Conservation (phyloP, 2,329 filamentous ascomycete species). For the Talaromyces marneffei region DNA sequence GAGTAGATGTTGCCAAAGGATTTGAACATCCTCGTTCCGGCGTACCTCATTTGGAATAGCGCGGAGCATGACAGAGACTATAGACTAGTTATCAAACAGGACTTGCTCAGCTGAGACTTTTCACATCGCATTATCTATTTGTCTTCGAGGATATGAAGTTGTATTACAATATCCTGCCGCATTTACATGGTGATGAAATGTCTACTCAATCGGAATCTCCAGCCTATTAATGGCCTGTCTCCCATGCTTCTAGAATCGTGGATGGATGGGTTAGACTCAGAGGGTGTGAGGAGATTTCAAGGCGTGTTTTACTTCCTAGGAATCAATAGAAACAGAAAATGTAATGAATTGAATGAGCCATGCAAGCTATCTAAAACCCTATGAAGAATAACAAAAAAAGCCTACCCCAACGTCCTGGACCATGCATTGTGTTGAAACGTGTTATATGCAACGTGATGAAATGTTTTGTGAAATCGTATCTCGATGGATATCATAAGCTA, state of each 20-base stretch:
- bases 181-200: neutral
- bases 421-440: slow-evolving; percentile 14
- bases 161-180: neutral
- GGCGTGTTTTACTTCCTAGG: neutral
- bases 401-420: slow-evolving; percentile 6
- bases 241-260: slow-evolving; percentile 54
- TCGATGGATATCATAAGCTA: neutral
- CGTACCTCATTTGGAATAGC: slow-evolving; percentile 1
- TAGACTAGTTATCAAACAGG: too few relatives aligned
- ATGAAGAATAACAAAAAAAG: neutral
- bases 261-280: slow-evolving; percentile 62
- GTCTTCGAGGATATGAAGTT: neutral
- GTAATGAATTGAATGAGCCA: neutral
- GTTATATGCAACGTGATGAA: slow-evolving; percentile 12
- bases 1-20: neutral
- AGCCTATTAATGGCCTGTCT: neutral
- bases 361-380: neutral
- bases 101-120: neutral
- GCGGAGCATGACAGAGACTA: neutral
- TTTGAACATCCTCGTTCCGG: neutral
- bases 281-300: slow-evolving; percentile 12
- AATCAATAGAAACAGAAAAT: neutral
- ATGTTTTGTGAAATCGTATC: slow-evolving; percentile 3
- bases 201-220: slow-evolving; percentile 1
- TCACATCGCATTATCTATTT: neutral